Percentiles rank a stretch among this genome's conserved stretches.
Conservation (phyloP, 2,329 filamentous ascomycete genomes). For the Talaromyces sp. region DNA sequence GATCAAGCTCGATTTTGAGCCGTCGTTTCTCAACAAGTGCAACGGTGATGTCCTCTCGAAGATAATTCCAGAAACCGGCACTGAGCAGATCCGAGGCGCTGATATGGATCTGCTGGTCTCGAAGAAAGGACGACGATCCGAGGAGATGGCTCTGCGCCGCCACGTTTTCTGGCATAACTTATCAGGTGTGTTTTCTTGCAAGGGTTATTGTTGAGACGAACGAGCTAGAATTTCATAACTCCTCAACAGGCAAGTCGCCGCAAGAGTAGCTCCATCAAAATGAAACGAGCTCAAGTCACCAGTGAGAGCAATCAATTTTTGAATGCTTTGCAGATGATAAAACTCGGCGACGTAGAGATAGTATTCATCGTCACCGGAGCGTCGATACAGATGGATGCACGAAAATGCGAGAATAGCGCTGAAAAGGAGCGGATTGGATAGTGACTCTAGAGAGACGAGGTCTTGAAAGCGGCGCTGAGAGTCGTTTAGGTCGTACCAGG, state of each 20-base stretch:
- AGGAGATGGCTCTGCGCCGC: constrained; percentile 44
- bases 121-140: constrained; percentile 45
- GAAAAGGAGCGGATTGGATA: constrained; percentile 41
- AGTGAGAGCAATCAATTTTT: constrained; percentile 35
- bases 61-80: constrained; percentile 50
- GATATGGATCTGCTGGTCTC: constrained; percentile 19
- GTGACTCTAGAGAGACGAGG: constrained; percentile 32
- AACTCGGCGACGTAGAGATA: constrained; percentile 28
- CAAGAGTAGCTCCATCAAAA: constrained; percentile 39
- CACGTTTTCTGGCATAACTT: constrained; percentile 25
- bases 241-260: constrained; percentile 45
- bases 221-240: constrained; percentile 48
- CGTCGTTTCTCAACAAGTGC: constrained; percentile 42
- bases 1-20: constrained; percentile 38
- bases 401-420: constrained; percentile 44
- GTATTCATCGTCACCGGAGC: constrained; percentile 13
- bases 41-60: constrained; percentile 52
- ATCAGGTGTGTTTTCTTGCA: neutral
- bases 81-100: constrained; percentile 27
- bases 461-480: constrained; percentile 29
- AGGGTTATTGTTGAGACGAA: constrained; percentile 16
- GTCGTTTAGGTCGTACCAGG: constrained; percentile 49
- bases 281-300: constrained; percentile 24
- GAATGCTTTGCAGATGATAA: constrained; percentile 40
- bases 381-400: constrained; percentile 36